A percentile compares a stretch with the other conserved stretches of the same genome.
Evolutionary conservation across 345 rosid genomes (phyloP).

Genomic region (Gynandropsis gynandra): DNA sequence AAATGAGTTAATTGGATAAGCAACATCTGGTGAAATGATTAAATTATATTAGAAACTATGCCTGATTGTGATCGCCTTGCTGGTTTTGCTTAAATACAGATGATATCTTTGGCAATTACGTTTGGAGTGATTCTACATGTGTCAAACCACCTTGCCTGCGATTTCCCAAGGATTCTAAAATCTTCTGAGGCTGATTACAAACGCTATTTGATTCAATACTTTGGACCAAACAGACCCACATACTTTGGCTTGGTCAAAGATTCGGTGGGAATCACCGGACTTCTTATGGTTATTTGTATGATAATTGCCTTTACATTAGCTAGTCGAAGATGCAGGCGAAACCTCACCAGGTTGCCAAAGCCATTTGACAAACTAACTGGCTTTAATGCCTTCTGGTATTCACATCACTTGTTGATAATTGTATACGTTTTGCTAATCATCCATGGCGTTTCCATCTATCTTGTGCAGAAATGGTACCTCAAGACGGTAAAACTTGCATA

Average conservation of each 20-base stretch:
- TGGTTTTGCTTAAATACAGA: constrained; percentile 11
- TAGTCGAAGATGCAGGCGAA: constrained; percentile 69
- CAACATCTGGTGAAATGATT: neutral
- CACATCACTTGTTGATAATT: constrained; percentile 72
- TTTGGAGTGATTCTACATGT: constrained; percentile 69
- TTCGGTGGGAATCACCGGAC: constrained; percentile 69
- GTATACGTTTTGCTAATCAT: constrained; percentile 67
- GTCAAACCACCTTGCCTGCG: constrained; percentile 82
- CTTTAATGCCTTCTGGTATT: constrained; percentile 96
- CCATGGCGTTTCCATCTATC: constrained; percentile 62
- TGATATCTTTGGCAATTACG: constrained; percentile 21
- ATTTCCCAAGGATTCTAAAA: constrained; percentile 64
- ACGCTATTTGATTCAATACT: constrained; percentile 32
- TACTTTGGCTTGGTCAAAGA: constrained; percentile 60
- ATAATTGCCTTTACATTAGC: constrained; percentile 75
- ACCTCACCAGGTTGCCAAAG: constrained; percentile 65
- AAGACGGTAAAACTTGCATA: constrained; percentile 53
- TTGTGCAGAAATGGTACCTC: constrained; percentile 67
- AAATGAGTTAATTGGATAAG: too few relatives aligned
- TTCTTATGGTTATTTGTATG: constrained; percentile 72
- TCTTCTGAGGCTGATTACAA: constrained; percentile 28
- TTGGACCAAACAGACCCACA: constrained; percentile 53
- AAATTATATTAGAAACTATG: neutral
- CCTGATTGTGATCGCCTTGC: neutral
- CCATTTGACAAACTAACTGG: constrained; percentile 92